These are phyloP conservation scores for Candida multigemmis DNA, from an alignment of 805 yeast genomes.

Conservation along the genomic window DNA sequence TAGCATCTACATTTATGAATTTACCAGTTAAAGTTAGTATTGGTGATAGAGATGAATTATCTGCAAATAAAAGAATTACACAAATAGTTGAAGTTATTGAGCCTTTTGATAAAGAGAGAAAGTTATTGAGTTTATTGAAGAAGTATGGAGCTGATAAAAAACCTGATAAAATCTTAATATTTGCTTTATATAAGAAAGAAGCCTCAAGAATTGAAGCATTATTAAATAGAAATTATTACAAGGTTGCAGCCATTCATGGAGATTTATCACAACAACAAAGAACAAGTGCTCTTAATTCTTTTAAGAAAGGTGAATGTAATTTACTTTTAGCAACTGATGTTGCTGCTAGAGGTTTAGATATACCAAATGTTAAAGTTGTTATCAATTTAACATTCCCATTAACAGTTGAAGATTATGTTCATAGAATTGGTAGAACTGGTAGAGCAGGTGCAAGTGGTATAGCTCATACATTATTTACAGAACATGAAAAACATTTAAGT, in stretches of 20 bases:
- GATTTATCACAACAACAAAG: constrained; percentile 90
- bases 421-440: constrained; percentile 96
- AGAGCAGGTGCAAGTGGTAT: constrained; percentile 94
- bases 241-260: constrained; percentile 93
- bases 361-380: constrained; percentile 93
- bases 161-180: constrained; percentile 79
- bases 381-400: constrained; percentile 93
- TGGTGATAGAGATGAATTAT: constrained; percentile 89
- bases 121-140: constrained; percentile 59
- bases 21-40: constrained; percentile 83
- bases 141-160: constrained; percentile 57
- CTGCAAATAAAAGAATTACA: constrained; percentile 89
- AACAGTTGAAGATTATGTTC: constrained; percentile 94
- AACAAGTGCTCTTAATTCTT: constrained; percentile 74
- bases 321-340: constrained; percentile 94
- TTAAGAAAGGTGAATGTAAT: constrained; percentile 71
- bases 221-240: constrained; percentile 62
- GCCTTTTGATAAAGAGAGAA: constrained; percentile 71
- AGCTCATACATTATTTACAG: constrained; percentile 94
- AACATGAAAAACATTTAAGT: constrained; percentile 90
- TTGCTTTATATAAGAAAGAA: constrained; percentile 94
- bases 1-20: constrained; percentile 79
- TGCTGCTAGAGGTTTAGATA: constrained; percentile 96
- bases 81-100: constrained; percentile 86
- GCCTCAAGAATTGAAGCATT: constrained; percentile 84